A percentile compares a stretch with the other conserved stretches of the same genome.
Evolutionary conservation across 2,329 filamentous ascomycete species (phyloP).

Genomic region (Aspergillus ochraceoroseus): DNA sequence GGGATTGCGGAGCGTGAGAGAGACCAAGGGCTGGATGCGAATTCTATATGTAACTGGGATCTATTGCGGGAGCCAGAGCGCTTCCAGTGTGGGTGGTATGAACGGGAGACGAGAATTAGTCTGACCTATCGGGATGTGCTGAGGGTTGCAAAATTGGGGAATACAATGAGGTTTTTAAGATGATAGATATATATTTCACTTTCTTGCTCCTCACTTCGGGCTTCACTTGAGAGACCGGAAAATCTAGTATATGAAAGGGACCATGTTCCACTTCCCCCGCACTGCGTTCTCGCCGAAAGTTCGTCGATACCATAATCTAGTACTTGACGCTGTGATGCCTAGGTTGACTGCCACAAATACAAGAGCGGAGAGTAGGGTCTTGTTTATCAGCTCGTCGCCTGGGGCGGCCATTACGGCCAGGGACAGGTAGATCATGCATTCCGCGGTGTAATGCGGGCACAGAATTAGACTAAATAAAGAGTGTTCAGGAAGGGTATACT

Average conservation of each 20-base stretch:
- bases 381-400: conserved; percentile 60
- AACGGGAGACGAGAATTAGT: conserved; percentile 52
- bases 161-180: conserved; percentile 56
- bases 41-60: conserved; percentile 54
- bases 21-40: conserved; percentile 60
- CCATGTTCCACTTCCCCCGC: conserved; percentile 65
- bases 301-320: conserved; percentile 69
- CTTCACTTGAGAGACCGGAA: too few species aligned
- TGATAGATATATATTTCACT: conserved; percentile 15
- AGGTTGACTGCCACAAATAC: conserved; percentile 75
- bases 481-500: conserved; percentile 74
- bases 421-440: conserved; percentile 78
- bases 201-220: conserved; percentile 2
- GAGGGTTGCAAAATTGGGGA: conserved; percentile 69
- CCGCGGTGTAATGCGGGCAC: conserved; percentile 87
- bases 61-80: conserved; percentile 45
- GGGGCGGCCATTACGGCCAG: conserved; percentile 72
- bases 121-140: conserved; percentile 76
- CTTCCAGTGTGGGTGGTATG: conserved; percentile 42
- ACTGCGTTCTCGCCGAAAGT: conserved; percentile 68
- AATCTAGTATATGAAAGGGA: conserved; percentile 51
- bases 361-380: conserved; percentile 64
- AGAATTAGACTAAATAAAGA: conserved; percentile 68
- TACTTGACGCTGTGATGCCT: conserved; percentile 72
- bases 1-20: conserved; percentile 53